phyloP scores from a whole-genome alignment of 2,329 filamentous ascomycete species.

The Beauveria australis region DNA sequence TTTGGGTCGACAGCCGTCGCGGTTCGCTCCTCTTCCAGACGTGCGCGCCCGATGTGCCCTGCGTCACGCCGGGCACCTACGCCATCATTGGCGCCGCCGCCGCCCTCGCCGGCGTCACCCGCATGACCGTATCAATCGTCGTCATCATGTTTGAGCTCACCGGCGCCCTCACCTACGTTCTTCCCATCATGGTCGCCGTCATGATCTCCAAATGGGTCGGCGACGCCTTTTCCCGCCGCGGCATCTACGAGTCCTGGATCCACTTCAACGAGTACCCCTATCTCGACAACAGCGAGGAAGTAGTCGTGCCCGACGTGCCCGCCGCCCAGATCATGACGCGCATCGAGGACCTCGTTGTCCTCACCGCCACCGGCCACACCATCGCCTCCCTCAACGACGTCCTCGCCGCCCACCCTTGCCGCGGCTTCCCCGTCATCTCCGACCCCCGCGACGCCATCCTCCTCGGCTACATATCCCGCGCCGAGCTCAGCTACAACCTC shows the following conservation, averaged over 20 bases:
- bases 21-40: slow-evolving; percentile 67
- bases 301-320: slow-evolving; percentile 71
- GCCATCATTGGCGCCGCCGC: slow-evolving; percentile 94
- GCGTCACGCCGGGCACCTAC: slow-evolving; percentile 90
- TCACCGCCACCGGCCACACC: slow-evolving; percentile 82
- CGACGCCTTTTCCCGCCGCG: slow-evolving; percentile 83
- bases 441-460: slow-evolving; percentile 70
- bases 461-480: slow-evolving; percentile 88
- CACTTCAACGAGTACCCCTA: slow-evolving; percentile 93
- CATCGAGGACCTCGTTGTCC: slow-evolving; percentile 80
- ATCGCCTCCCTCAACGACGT: slow-evolving; percentile 65
- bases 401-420: slow-evolving; percentile 66
- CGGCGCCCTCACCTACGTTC: slow-evolving; percentile 87
- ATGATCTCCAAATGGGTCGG: slow-evolving; percentile 99
- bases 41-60: slow-evolving; percentile 79
- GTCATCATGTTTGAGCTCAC: slow-evolving; percentile 99
- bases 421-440: slow-evolving; percentile 85
- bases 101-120: slow-evolving; percentile 84
- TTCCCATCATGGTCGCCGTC: slow-evolving; percentile 98
- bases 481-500: slow-evolving; percentile 78
- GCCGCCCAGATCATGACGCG: slow-evolving; percentile 88
- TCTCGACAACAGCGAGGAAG: slow-evolving; percentile 82
- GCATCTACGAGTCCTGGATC: slow-evolving; percentile 98
- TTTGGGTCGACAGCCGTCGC: slow-evolving; percentile 74
- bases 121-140: slow-evolving; percentile 96